These are phyloP conservation scores for Coemansia sp. DNA, from an alignment of 192 early-diverging fungal genomes.

Conservation along the genomic window DNA sequence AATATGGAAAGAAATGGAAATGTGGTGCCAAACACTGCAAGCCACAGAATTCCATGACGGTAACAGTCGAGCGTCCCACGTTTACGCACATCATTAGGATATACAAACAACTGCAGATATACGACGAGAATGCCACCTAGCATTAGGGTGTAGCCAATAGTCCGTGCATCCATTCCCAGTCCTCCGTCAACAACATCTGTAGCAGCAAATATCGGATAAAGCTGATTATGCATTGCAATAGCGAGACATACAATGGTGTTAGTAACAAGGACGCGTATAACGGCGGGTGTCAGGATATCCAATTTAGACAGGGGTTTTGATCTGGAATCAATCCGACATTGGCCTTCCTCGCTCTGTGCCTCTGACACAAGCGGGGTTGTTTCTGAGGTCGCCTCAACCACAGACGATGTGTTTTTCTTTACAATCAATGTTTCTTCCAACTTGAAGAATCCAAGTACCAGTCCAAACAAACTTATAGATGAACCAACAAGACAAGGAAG, in stretches of 20 bases:
- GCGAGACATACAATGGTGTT: constrained; percentile 26
- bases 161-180: constrained; percentile 50
- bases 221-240: constrained; percentile 25
- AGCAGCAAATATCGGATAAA: constrained; percentile 47
- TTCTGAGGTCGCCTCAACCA: background rate
- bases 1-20: too few species aligned
- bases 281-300: constrained; percentile 17
- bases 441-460: constrained; percentile 42
- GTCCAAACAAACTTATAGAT: constrained; percentile 59
- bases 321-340: background rate
- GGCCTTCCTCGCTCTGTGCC: background rate
- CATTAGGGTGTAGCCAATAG: constrained; percentile 54
- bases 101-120: constrained; percentile 52
- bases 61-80: constrained; percentile 15
- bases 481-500: constrained; percentile 12
- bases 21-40: too few species aligned
- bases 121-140: constrained; percentile 42
- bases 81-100: constrained; percentile 37
- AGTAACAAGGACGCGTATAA: constrained; percentile 13
- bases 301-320: background rate
- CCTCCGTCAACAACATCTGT: constrained; percentile 45
- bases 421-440: constrained; percentile 49
- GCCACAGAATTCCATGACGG: constrained; percentile 19
- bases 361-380: constrained; percentile 14
- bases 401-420: background rate